Conservation (phyloP, 2,329 filamentous ascomycete species). For the Microthyrium microscopicum region DNA sequence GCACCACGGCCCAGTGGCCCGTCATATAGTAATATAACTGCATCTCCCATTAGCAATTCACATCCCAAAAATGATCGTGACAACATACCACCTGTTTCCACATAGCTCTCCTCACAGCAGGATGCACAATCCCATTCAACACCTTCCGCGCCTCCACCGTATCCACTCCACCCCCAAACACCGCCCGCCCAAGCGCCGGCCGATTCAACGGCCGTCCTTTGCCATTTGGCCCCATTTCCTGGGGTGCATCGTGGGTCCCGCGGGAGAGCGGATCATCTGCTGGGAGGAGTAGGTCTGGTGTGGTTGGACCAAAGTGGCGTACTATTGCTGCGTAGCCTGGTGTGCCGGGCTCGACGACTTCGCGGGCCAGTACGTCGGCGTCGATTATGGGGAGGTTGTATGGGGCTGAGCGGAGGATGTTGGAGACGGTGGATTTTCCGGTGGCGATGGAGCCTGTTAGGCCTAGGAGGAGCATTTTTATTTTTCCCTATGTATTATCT, state of each 20-base stretch:
- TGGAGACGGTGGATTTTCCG: constrained; percentile 90
- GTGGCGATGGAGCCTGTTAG: constrained; percentile 95
- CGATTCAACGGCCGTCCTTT: constrained; percentile 67
- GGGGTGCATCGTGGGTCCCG: too few relatives aligned
- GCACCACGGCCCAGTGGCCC: constrained; percentile 78
- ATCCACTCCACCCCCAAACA: constrained; percentile 68
- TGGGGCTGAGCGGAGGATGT: constrained; percentile 60
- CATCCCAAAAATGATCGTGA: constrained; percentile 38
- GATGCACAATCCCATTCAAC: constrained; percentile 84
- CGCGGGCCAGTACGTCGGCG: constrained; percentile 77
- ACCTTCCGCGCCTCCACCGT: constrained; percentile 53
- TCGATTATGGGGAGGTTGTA: constrained; percentile 85
- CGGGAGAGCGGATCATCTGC: constrained; percentile 23
- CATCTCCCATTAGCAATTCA: background rate
- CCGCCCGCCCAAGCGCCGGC: constrained; percentile 63
- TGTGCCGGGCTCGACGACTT: constrained; percentile 88
- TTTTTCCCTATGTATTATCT: background rate
- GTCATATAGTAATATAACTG: constrained; percentile 7
- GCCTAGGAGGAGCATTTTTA: constrained; percentile 74
- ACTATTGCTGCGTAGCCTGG: constrained; percentile 70
- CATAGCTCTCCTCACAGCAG: constrained; percentile 71
- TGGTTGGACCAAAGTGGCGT: constrained; percentile 60
- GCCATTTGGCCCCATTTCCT: constrained; percentile 38
- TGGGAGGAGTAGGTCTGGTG: constrained; percentile 67
- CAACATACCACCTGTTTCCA: constrained; percentile 54